Base-by-base conservation (phyloP, 495 filamentous ascomycete species). In the Lophiotrema nucula region DNA sequence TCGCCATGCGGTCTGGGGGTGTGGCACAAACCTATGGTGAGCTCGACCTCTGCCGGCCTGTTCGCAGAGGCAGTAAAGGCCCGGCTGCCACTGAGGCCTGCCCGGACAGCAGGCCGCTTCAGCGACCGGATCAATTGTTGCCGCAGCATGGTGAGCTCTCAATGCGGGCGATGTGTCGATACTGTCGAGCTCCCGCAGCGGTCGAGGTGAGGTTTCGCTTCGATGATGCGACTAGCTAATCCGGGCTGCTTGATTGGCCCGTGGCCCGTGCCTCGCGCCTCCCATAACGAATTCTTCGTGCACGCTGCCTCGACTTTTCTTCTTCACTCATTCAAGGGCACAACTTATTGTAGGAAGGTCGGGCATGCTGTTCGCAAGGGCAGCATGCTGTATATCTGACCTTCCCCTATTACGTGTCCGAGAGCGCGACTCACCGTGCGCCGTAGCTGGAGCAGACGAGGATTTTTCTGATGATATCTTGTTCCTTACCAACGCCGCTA, bases 331-430 rank as follows among this genome's bases (percentile, higher is more conserved):
- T 79, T 79, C 69, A 79, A 71, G 87, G 81, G 78, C 86, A 83
- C 81, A 78, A 71, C 84, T 81, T 95, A 92, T 95, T 92, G 90
- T 96, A 87, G 90, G 88, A 82, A 77, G 77, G 72, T 76, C 72
- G 73, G 73, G 58, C 51, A 62, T 62, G 69, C 37, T 54, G 66
- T 65, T 52, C 45, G 45, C 43, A 46, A 60, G 53, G 37, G 56
- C 22, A 19, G 48, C 41, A 19, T 52, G 53, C 39, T 56, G 28
- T 49, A 52, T 51, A 75, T 79, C 76, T 74, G 66, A 72, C 65
- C 73, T 67, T 83, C 80, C 84, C 83, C 84, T 87, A 74, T 77
- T 81, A 78, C 74, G 77, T 82, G 78, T 74, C 79, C 80, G 64
- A 85, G 83, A 86, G 61, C 69, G 79, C 69, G 48, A 66, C 50